A percentile compares a stretch with the other conserved stretches of the same genome.
Evolutionary conservation across 257 asterid species (phyloP).

Genomic region (Solanum gracilifrons): DNA sequence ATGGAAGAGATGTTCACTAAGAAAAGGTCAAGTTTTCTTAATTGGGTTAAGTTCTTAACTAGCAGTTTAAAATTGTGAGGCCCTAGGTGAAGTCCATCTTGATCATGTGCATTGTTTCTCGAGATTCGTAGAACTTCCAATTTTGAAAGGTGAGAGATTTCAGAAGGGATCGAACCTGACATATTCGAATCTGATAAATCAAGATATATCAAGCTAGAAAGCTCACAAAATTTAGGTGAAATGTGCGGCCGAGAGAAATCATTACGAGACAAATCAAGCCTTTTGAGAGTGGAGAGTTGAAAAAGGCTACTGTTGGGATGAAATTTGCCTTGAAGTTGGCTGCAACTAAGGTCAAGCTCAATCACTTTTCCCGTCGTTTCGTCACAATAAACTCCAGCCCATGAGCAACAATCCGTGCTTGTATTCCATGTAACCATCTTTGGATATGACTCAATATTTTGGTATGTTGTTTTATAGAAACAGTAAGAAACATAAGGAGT

Average conservation of each 20-base stretch:
- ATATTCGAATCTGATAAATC: too few species aligned
- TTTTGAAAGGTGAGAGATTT: too few species aligned
- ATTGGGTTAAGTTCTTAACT: too few species aligned
- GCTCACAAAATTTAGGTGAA: too few species aligned
- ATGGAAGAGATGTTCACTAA: too few species aligned
- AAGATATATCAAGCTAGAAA: too few species aligned
- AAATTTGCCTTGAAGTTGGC: slow-evolving; percentile 8
- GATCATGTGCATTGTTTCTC: too few species aligned
- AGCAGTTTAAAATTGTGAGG: too few species aligned
- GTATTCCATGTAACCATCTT: neutral
- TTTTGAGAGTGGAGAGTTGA: neutral
- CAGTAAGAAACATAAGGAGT: neutral
- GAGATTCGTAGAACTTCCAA: too few species aligned
- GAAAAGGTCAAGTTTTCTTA: too few species aligned
- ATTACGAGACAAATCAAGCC: slow-evolving; percentile 4
- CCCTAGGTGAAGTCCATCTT: too few species aligned
- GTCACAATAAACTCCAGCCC: slow-evolving; percentile 12
- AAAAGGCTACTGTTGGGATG: slow-evolving; percentile 4
- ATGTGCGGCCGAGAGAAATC: neutral
- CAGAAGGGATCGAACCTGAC: too few species aligned
- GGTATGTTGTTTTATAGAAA: neutral
- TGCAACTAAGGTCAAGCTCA: slow-evolving; percentile 6
- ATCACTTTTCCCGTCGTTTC: neutral
- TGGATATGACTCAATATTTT: neutral
- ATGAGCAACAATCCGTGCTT: neutral